phyloP scores from a whole-genome alignment of 1,284 basidiomycete species.

The Naganishia cerealis region DNA sequence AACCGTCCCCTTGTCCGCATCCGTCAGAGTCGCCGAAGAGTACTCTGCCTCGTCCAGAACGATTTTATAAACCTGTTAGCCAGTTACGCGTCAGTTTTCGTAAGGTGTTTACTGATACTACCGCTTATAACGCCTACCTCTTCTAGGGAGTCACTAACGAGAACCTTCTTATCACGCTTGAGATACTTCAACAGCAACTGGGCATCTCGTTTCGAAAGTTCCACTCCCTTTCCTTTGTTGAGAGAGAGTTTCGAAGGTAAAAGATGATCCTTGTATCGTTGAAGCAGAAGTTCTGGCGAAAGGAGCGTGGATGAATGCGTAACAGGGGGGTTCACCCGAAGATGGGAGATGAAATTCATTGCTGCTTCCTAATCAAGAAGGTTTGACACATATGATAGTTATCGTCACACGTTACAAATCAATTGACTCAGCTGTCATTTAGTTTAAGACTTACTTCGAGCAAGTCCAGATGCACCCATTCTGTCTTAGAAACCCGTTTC shows the following conservation, averaged over 20 bases:
- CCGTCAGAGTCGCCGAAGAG: slow-evolving; percentile 47
- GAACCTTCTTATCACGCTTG: slow-evolving; percentile 67
- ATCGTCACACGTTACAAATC: background rate
- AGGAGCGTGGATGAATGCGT: slow-evolving; percentile 63
- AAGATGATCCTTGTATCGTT: slow-evolving; percentile 19
- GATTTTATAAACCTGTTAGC: slow-evolving; percentile 73
- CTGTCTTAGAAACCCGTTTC: slow-evolving; percentile 52
- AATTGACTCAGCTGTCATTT: too few species aligned
- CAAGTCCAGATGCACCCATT: slow-evolving; percentile 31
- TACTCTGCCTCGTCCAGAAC: slow-evolving; percentile 53
- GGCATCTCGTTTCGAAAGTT: slow-evolving; percentile 64
- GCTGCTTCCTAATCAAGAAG: slow-evolving; percentile 58
- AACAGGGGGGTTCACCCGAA: slow-evolving; percentile 57
- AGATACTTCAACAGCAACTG: slow-evolving; percentile 73
- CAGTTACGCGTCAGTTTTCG: slow-evolving; percentile 6
- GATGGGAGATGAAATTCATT: slow-evolving; percentile 61
- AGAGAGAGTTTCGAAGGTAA: slow-evolving; percentile 33
- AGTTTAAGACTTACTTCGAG: slow-evolving; percentile 43
- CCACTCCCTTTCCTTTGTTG: slow-evolving; percentile 43
- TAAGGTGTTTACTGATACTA: background rate
- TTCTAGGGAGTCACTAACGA: slow-evolving; percentile 53
- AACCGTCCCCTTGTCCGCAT: slow-evolving; percentile 50
- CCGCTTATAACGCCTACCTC: background rate
- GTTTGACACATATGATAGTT: background rate
- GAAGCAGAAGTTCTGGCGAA: slow-evolving; percentile 19